phyloP scores from a whole-genome alignment of 805 yeast genomes.

The Kluyveromyces starmeri region DNA sequence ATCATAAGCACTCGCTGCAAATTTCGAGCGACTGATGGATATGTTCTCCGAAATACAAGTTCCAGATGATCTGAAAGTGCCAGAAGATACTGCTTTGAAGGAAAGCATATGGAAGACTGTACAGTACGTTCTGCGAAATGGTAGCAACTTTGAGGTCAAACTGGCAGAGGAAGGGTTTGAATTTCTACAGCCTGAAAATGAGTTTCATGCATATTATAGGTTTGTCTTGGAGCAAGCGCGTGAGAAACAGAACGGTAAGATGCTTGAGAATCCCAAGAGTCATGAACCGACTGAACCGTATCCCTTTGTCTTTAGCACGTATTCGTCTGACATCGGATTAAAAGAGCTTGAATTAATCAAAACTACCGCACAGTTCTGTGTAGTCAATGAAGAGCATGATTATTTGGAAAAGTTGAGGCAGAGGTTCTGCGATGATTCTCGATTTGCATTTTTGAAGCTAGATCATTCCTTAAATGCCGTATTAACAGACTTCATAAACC shows the following conservation, averaged over 20 bases:
- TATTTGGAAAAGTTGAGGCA: slow-evolving; percentile 33
- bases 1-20: too few species aligned
- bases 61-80: slow-evolving; percentile 40
- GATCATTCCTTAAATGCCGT: slow-evolving; percentile 51
- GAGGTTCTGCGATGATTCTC: slow-evolving; percentile 34
- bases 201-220: slow-evolving; percentile 49
- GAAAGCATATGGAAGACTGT: slow-evolving; percentile 64
- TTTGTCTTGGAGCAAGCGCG: slow-evolving; percentile 18
- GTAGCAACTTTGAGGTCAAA: slow-evolving; percentile 56
- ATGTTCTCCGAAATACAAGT: slow-evolving; percentile 17
- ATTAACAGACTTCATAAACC: slow-evolving; percentile 43
- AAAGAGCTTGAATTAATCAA: slow-evolving; percentile 64
- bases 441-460: slow-evolving; percentile 58
- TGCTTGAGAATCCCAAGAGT: too few species aligned
- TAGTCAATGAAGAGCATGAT: slow-evolving; percentile 46
- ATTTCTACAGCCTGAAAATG: slow-evolving; percentile 50
- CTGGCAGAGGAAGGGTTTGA: slow-evolving; percentile 49
- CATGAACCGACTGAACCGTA: slow-evolving; percentile 18
- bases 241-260: slow-evolving; percentile 2
- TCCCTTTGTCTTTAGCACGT: slow-evolving; percentile 22
- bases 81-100: slow-evolving; percentile 40
- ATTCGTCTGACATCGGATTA: slow-evolving; percentile 36
- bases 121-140: slow-evolving; percentile 59
- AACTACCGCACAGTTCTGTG: slow-evolving; percentile 60
- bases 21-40: too few species aligned